These are phyloP conservation scores for Lasiodiplodia sp. DNA, from an alignment of 2,329 filamentous ascomycete species.

Conservation along the genomic window DNA sequence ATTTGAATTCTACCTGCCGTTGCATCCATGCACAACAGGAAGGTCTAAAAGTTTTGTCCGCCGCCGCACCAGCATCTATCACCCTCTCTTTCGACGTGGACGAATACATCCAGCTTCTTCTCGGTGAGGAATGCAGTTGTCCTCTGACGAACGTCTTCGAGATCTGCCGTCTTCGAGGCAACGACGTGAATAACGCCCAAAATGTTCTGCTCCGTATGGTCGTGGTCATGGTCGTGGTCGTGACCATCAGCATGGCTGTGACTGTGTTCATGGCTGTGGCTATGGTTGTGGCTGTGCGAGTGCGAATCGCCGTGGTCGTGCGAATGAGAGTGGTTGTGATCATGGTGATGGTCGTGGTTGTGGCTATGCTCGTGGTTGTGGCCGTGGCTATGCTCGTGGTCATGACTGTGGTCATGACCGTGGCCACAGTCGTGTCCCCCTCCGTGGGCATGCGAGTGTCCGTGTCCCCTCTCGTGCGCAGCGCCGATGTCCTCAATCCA, in stretches of 20 bases:
- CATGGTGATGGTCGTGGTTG: constrained; percentile 49
- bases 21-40: background rate
- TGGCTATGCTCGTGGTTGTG: constrained; percentile 47
- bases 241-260: constrained; percentile 45
- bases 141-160: constrained; percentile 85
- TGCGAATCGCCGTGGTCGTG: constrained; percentile 48
- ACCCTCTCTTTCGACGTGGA: constrained; percentile 88
- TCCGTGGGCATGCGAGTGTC: constrained; percentile 34
- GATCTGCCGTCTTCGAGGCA: constrained; percentile 72
- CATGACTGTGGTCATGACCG: constrained; percentile 35
- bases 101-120: constrained; percentile 79
- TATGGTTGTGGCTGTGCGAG: constrained; percentile 34
- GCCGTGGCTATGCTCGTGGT: constrained; percentile 36
- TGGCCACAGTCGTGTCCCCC: constrained; percentile 41
- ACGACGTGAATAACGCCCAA: constrained; percentile 88
- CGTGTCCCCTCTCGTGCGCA: constrained; percentile 51
- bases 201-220: constrained; percentile 63
- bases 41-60: constrained; percentile 41
- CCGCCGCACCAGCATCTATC: constrained; percentile 70
- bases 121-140: constrained; percentile 74
- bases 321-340: constrained; percentile 42
- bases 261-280: constrained; percentile 34
- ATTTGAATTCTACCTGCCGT: background rate
- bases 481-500: constrained; percentile 80
- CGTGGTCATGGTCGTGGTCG: constrained; percentile 34